Percentiles rank a stretch among this genome's conserved stretches.
Evolutionary conservation across 306 rosid genomes (phyloP).

Genomic region (Luffa acutangula): DNA sequence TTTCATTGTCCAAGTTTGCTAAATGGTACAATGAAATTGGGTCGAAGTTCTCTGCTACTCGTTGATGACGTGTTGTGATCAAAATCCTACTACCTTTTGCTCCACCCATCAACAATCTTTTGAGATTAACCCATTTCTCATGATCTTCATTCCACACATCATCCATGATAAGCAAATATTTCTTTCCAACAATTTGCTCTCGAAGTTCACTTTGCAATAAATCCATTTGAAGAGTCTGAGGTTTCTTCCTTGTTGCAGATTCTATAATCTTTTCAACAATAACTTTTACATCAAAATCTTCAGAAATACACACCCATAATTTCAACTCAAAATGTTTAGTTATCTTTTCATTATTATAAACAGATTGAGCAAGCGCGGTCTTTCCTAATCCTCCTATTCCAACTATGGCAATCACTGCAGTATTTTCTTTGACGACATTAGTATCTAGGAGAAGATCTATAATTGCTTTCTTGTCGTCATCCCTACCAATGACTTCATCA

Average conservation of each 20-base stretch:
- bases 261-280: not conserved
- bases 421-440: too few relatives aligned
- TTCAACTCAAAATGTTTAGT: not conserved
- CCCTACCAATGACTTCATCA: slow-evolving; percentile 5
- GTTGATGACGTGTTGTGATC: not conserved
- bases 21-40: not conserved
- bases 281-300: not conserved
- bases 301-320: not conserved
- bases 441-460: not conserved
- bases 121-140: not conserved
- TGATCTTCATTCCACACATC: not conserved
- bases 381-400: not conserved
- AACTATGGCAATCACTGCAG: not conserved
- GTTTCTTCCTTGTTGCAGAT: not conserved
- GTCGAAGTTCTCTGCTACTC: not conserved
- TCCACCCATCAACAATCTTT: not conserved
- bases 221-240: not conserved
- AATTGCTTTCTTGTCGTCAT: not conserved
- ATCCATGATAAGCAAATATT: not conserved
- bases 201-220: not conserved
- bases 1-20: not conserved
- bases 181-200: not conserved
- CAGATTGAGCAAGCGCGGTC: not conserved
- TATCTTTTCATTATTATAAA: not conserved
- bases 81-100: not conserved